Conservation (phyloP, 164 flowering plant species). For the Cinnamomum chago region DNA sequence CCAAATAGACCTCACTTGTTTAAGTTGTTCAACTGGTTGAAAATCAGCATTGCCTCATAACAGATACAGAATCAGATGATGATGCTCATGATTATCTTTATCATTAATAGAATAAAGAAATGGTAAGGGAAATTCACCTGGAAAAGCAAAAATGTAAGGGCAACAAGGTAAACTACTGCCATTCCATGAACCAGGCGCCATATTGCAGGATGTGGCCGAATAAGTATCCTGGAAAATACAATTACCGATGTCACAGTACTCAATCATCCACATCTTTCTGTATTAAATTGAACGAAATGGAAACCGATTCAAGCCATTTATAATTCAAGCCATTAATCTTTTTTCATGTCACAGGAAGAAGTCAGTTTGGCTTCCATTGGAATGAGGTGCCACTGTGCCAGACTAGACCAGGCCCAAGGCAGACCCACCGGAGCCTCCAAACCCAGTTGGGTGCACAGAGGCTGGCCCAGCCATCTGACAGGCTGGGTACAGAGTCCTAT, state of each 20-base stretch:
- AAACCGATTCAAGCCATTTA: not conserved
- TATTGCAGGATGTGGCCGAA: slow-evolving; percentile 97
- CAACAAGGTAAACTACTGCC: slow-evolving; percentile 93
- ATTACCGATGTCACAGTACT: not conserved
- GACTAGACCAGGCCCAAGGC: not conserved
- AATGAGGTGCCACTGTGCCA: not conserved
- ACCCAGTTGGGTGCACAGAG: too few relatives aligned
- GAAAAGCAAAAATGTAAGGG: slow-evolving; percentile 93
- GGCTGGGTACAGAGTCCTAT: too few relatives aligned
- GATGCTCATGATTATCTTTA: not conserved
- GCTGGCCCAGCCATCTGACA: too few relatives aligned
- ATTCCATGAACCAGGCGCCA: slow-evolving; percentile 99
- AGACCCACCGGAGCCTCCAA: not conserved
- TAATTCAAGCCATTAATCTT: not conserved
- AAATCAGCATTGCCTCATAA: not conserved
- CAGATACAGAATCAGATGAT: too few relatives aligned
- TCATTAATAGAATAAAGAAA: not conserved
- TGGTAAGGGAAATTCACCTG: slow-evolving; percentile 53
- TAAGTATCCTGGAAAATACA: slow-evolving; percentile 57
- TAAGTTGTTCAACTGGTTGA: not conserved
- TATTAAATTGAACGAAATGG: not conserved
- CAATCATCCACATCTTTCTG: not conserved
- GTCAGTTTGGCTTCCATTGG: not conserved
- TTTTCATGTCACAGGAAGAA: not conserved
- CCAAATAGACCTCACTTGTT: not conserved